Base-by-base conservation (phyloP, 805 yeast species). In the Spathaspora arborariae region DNA sequence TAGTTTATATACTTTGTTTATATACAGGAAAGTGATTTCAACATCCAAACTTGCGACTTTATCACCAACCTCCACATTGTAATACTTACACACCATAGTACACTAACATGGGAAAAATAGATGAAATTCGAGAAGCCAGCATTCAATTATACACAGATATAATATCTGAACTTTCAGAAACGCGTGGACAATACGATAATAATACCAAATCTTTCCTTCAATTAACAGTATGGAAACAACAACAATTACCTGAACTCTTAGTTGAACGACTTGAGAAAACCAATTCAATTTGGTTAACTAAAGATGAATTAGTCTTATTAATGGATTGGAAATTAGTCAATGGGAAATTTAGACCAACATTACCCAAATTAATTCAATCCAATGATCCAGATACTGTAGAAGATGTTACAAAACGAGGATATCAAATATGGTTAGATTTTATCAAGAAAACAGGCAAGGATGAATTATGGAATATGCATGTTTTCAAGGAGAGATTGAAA, bases 251-350 rank as follows among this genome's bases (percentile, higher is more conserved):
- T 0, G 30, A 43, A 21, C 20, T 37, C 1, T 35, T 75, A 10
- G 40, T 50, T 7, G 18, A 50, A 15, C 50, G 78, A 38, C 56
- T 56, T 47, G 50, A 56, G 3, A 45, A 53, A 10, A 45, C 50
- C 3, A 43, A 54, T 26, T 27, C 56, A 30, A 44, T 57, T n/a
- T 61, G 65, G 62, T 42, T 75, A 11, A 63, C 64, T n/a, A 67
- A 67, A 48, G 62, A 57, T 1, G 80, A 76, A 50, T 63, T 76
- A 54, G 56, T 52, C 3, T 56, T 65, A 20, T 51, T 75, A 35
- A 65, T 76, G 75, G 79, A 75, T 46, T 76, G 80, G 81, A 76
- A 76, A 42, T 63, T 76, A 39, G 64, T 70, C 27, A 63, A 64
- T 45, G 75, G 75, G 1, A 74, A 71, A 44, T 76, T 70, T 49